Evolutionary conservation across 306 rosid genomes (phyloP).

Genomic region (Cajanus cajan): DNA sequence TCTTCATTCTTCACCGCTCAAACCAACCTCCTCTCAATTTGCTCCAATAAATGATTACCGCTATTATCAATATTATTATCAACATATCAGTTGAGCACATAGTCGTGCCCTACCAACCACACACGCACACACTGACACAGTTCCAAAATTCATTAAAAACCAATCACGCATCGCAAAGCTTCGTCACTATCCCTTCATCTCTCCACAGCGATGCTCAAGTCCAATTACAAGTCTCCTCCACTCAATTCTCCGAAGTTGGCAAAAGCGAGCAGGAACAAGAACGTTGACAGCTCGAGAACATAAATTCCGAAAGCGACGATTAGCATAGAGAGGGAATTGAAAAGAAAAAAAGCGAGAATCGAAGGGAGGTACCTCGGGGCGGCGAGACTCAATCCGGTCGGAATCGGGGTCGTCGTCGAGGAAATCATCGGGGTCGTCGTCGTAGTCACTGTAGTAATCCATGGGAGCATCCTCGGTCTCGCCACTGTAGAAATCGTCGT

Average conservation of each 20-base stretch:
- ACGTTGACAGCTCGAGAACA: conserved; percentile 15
- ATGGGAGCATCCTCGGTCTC: conserved; percentile 63
- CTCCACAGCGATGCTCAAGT: not conserved
- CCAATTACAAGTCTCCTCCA: not conserved
- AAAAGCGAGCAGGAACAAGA: not conserved
- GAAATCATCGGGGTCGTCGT: conserved; percentile 48
- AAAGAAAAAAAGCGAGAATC: not conserved
- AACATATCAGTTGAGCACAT: conserved; percentile 10
- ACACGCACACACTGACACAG: not conserved
- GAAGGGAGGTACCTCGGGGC: conserved; percentile 57
- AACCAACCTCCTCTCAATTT: not conserved
- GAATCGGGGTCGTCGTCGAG: conserved; percentile 53
- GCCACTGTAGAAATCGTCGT: conserved; percentile 88
- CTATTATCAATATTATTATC: not conserved
- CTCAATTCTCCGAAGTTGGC: not conserved
- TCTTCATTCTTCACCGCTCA: not conserved
- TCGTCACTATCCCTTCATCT: not conserved
- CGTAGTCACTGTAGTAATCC: conserved; percentile 58
- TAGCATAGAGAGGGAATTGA: not conserved
- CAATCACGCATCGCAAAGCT: not conserved
- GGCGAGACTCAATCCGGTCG: conserved; percentile 52
- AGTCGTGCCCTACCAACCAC: not conserved
- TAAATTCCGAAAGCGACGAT: not conserved
- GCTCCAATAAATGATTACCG: not conserved
- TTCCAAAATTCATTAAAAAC: not conserved